Evolutionary conservation across 116 monocot species (phyloP).

Genomic region (Thalassia testudinum): DNA sequence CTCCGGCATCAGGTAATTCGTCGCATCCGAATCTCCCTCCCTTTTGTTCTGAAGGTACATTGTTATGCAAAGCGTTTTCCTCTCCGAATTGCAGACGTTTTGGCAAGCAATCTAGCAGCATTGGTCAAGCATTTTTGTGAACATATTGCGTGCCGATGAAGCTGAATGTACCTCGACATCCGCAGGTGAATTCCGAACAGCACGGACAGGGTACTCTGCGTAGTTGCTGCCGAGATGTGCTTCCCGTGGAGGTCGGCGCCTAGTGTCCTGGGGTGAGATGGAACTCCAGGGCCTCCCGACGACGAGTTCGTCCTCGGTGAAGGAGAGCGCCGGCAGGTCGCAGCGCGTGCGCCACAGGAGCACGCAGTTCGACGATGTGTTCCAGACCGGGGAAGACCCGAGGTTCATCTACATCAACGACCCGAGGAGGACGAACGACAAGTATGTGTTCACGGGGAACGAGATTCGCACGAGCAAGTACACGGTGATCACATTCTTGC

Average conservation of each 20-base stretch:
- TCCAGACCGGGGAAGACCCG: slow-evolving; percentile 29
- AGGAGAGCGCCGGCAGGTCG: slow-evolving; percentile 29
- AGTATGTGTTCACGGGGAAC: slow-evolving; percentile 83
- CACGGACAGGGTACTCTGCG: slow-evolving; percentile 18
- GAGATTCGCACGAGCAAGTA: slow-evolving; percentile 93
- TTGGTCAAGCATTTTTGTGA: background rate
- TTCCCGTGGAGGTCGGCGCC: slow-evolving; percentile 12
- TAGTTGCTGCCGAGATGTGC: slow-evolving; percentile 42
- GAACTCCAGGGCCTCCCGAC: slow-evolving; percentile 47
- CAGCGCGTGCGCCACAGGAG: slow-evolving; percentile 50
- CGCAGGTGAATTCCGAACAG: slow-evolving; percentile 7
- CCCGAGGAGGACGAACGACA: slow-evolving; percentile 67
- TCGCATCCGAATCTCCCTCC: background rate
- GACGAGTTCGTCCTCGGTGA: slow-evolving; percentile 12
- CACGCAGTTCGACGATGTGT: slow-evolving; percentile 55
- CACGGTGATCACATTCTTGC: slow-evolving; percentile 80
- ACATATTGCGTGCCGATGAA: background rate
- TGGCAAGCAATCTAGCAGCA: background rate
- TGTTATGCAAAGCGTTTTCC: background rate
- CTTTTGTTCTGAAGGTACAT: background rate
- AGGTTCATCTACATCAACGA: slow-evolving; percentile 83
- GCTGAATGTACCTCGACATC: background rate
- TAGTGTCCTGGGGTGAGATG: slow-evolving; percentile 41
- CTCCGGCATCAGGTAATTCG: too few species aligned
- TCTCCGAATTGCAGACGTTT: background rate